A percentile compares a stretch with the other conserved stretches of the same genome.
These are phyloP conservation scores for Prorocentrum cordatum DNA, from an alignment of 169 alveolate species.

Conservation along the genomic window DNA sequence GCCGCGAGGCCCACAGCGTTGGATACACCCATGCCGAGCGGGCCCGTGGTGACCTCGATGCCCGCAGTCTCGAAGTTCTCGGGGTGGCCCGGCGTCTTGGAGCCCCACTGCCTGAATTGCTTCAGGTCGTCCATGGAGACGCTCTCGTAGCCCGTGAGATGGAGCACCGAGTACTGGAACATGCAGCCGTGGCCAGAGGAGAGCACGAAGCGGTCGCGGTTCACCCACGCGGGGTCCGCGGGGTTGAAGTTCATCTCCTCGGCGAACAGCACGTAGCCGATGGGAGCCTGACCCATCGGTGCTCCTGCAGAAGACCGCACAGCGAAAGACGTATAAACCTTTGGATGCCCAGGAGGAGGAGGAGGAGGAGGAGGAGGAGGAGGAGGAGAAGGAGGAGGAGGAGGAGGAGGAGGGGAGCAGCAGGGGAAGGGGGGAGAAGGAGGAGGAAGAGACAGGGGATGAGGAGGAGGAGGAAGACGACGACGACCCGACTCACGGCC, in stretches of 20 bases:
- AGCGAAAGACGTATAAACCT: too few relatives aligned
- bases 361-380: too few relatives aligned
- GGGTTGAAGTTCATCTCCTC: constrained; percentile 11
- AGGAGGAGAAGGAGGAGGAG: too few relatives aligned
- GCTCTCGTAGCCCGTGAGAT: constrained; percentile 72
- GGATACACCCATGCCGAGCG: constrained; percentile 75
- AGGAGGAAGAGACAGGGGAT: too few relatives aligned
- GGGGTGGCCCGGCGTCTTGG: constrained; percentile 68
- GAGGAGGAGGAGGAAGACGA: too few relatives aligned
- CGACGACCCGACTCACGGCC: too few relatives aligned
- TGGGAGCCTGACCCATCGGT: constrained; percentile 22
- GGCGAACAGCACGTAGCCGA: constrained; percentile 11
- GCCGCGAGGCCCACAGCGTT: constrained; percentile 76
- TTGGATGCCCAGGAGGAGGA: too few relatives aligned
- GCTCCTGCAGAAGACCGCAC: too few relatives aligned
- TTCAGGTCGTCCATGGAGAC: constrained; percentile 74
- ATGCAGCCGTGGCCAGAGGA: constrained; percentile 75
- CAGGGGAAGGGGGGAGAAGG: too few relatives aligned
- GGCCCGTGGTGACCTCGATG: constrained; percentile 74
- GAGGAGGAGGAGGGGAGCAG: too few relatives aligned
- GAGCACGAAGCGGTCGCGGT: constrained; percentile 75
- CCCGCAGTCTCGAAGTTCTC: constrained; percentile 54
- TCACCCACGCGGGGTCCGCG: constrained; percentile 68
- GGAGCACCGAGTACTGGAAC: constrained; percentile 72
- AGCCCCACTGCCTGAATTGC: constrained; percentile 72